phyloP scores from a whole-genome alignment of 768 basidiomycete genomes.

The Mycena latifolia region DNA sequence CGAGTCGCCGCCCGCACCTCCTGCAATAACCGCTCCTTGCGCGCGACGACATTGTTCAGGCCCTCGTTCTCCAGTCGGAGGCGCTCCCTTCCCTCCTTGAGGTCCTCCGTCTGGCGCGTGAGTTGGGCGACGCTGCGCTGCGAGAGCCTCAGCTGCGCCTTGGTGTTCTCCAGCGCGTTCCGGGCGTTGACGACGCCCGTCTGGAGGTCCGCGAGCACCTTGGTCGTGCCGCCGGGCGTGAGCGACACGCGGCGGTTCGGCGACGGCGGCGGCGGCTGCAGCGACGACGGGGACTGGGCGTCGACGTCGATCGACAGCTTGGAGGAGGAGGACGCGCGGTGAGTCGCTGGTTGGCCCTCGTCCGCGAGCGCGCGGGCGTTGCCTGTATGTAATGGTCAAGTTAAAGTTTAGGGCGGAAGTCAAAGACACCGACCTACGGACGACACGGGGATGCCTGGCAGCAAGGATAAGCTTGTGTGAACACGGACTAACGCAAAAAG shows the following conservation, averaged over 20 bases:
- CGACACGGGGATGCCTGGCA: conserved; percentile 78
- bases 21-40: conserved; percentile 89
- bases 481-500: not conserved
- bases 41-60: conserved; percentile 86
- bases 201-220: conserved; percentile 90
- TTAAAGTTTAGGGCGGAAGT: conserved; percentile 24
- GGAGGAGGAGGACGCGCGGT: conserved; percentile 45
- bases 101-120: conserved; percentile 87
- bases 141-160: conserved; percentile 81
- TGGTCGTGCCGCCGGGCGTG: conserved; percentile 85
- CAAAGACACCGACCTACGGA: conserved; percentile 74
- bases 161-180: conserved; percentile 89
- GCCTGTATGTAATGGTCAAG: conserved; percentile 59
- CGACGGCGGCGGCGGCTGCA: conserved; percentile 65
- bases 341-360: conserved; percentile 63
- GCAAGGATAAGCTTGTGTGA: not conserved
- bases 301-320: conserved; percentile 52
- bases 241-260: conserved; percentile 66
- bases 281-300: conserved; percentile 40
- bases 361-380: conserved; percentile 89
- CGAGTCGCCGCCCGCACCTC: conserved; percentile 73
- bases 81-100: conserved; percentile 89
- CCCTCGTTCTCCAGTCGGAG: conserved; percentile 89
- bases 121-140: conserved; percentile 88
- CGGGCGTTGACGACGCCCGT: conserved; percentile 84